Conservation (phyloP, 768 basidiomycete genomes). For the Pleurotus cornucopiae region DNA sequence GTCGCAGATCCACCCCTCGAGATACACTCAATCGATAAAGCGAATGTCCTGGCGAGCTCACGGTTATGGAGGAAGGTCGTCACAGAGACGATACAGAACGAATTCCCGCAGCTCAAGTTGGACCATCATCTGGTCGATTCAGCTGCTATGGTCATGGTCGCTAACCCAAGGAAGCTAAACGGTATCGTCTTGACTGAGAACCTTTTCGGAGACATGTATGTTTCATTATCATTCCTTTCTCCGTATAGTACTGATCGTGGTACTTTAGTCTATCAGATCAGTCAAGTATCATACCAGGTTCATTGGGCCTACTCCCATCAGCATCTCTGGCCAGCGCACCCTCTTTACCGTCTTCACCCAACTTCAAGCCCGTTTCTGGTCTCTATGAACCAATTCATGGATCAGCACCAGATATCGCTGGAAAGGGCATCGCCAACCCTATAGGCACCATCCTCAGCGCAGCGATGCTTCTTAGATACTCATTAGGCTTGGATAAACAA, state of each 20-base stretch:
- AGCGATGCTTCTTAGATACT: slow-evolving; percentile 92
- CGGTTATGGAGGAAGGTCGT: slow-evolving; percentile 94
- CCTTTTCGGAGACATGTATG: slow-evolving; percentile 95
- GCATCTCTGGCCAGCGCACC: slow-evolving; percentile 90
- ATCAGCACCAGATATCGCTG: slow-evolving; percentile 94
- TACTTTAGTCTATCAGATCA: slow-evolving; percentile 85
- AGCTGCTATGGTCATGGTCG: slow-evolving; percentile 92
- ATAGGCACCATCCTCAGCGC: slow-evolving; percentile 93
- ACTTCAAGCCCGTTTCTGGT: slow-evolving; percentile 77
- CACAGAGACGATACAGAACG: slow-evolving; percentile 73
- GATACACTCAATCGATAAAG: slow-evolving; percentile 96
- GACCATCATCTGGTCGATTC: slow-evolving; percentile 95
- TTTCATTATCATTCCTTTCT: slow-evolving; percentile 9
- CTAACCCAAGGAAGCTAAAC: slow-evolving; percentile 87
- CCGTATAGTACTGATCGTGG: slow-evolving; percentile 5
- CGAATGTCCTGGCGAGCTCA: slow-evolving; percentile 94
- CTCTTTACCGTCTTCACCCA: slow-evolving; percentile 40
- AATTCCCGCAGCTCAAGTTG: slow-evolving; percentile 84
- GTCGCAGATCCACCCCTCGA: slow-evolving; percentile 77
- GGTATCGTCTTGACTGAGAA: slow-evolving; percentile 95
- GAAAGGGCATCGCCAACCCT: slow-evolving; percentile 89
- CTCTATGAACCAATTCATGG: slow-evolving; percentile 98
- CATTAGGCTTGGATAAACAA: slow-evolving; percentile 81
- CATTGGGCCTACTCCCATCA: slow-evolving; percentile 92
- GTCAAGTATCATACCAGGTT: slow-evolving; percentile 95